phyloP scores from a whole-genome alignment of 2,329 filamentous ascomycete species.

The Botryotinia calthae region DNA sequence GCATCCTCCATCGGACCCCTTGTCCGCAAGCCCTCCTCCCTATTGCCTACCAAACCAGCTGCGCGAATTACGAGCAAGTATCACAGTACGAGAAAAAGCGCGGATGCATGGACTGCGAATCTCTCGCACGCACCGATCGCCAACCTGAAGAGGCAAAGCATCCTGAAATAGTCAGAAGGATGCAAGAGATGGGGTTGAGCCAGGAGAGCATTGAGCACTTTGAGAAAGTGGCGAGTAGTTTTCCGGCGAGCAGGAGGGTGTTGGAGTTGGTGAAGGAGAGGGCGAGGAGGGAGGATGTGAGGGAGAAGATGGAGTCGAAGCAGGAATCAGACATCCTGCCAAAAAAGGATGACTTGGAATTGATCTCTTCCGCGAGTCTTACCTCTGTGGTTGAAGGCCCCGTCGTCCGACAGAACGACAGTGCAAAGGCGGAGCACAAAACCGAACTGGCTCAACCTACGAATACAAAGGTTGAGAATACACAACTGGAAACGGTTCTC shows the following conservation, averaged over 20 bases:
- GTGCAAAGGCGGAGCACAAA: not conserved
- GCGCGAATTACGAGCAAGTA: not conserved
- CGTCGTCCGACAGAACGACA: not conserved
- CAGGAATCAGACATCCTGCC: rapidly evolving
- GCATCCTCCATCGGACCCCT: not conserved
- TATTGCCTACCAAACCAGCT: rapidly evolving
- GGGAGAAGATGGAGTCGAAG: not conserved
- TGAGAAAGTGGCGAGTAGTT: not conserved
- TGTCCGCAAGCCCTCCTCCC: not conserved
- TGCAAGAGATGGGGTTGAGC: not conserved
- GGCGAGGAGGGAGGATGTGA: rapidly evolving
- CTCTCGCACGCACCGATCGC: not conserved
- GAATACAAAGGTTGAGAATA: not conserved
- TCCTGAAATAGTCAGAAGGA: not conserved
- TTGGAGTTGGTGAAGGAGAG: not conserved
- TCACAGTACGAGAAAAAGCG: not conserved
- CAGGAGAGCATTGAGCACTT: not conserved
- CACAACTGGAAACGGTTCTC: not conserved
- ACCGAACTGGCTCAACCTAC: rapidly evolving
- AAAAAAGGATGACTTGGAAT: rapidly evolving
- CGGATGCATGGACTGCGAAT: not conserved
- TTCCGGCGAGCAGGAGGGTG: not conserved
- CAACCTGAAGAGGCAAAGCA: rapidly evolving
- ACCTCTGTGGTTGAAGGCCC: not conserved
- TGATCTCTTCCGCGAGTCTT: not conserved